Conservation (phyloP, 805 yeast species). For the Starmerella bombi region DNA sequence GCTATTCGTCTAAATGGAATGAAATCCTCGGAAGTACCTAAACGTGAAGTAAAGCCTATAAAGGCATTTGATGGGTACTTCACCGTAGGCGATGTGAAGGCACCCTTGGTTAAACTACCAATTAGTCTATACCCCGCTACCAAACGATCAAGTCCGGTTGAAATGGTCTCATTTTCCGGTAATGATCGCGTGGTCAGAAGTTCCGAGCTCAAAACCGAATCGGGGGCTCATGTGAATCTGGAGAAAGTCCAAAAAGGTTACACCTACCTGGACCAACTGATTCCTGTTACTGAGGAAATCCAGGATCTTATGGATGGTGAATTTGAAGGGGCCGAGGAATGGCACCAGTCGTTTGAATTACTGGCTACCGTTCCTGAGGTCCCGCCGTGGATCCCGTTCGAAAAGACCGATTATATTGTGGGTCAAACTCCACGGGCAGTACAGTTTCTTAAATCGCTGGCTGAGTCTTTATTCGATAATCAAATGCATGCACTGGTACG, state of each 20-base stretch:
- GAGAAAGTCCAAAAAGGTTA: conserved; percentile 10
- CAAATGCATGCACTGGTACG: conserved; percentile 18
- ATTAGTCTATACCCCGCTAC: conserved; percentile 12
- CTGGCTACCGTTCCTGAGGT: conserved; percentile 15
- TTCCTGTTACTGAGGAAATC: conserved; percentile 9
- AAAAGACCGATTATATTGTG: conserved; percentile 7
- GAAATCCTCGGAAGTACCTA: neutral
- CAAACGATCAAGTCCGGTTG: conserved; percentile 1
- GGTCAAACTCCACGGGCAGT: conserved; percentile 1
- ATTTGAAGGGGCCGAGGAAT: conserved; percentile 12
- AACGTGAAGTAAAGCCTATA: conserved; percentile 4
- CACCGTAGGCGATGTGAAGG: conserved; percentile 14
- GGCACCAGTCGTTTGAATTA: conserved; percentile 16
- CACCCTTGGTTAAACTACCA: conserved; percentile 7
- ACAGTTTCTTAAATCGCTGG: conserved; percentile 12
- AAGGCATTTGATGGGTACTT: conserved; percentile 11
- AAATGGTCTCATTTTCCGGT: conserved; percentile 1
- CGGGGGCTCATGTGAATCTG: conserved; percentile 5
- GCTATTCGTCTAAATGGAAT: neutral
- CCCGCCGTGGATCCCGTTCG: conserved; percentile 16
- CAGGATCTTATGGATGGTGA: conserved; percentile 16
- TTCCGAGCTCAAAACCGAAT: conserved; percentile 7
- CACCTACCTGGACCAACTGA: conserved; percentile 9
- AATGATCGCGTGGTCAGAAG: conserved; percentile 8
- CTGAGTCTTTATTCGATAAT: conserved; percentile 5